Evolutionary conservation across 2,329 filamentous ascomycete species (phyloP), one percentile per base, ranked within the genome.

Genomic region (Fusarium tuaranense): DNA sequence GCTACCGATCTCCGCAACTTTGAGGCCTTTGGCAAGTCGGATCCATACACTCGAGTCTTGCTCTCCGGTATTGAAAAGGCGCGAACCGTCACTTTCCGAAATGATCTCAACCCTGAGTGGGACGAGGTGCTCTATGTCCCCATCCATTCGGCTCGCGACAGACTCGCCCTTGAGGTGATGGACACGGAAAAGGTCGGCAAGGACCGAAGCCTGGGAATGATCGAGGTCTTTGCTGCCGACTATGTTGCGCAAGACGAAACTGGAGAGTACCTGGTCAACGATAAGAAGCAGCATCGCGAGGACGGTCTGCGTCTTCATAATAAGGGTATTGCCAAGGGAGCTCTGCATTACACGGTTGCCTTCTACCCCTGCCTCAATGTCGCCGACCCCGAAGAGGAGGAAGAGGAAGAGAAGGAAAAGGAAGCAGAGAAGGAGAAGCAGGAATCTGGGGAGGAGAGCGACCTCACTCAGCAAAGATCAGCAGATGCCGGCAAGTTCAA

Each of bases 111-210:
- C 81, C 97, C 97, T 2, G 93, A 97, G 63, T 99, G 94, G 92
- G 95, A 99, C 79, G 97, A 99, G 83, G 92, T 99, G 27, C 89
- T 98, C 25, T 99, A 99, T 80, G 89, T 99, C 1, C 96, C 97
- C 1, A 90, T 99, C 67, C 96, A 98, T 82, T 95, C 92, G 8
- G 79, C 89, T 16, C 92, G 94, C 36, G 97, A 99, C 82, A 95
- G 93, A 79, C 87, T 99, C 34, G 91, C 92, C 1, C 85, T 99
- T 20, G 97, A 99, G 82, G 95, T 98, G 74, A 98, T 99, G 96
- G 97, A 99, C 78, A 92, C 97, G 71, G 97, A 99, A 84, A 95
- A 92, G 77, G 88, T 98, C 80, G 94, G 94, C 78, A 97, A 95
- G 81, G 97, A 99, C 82, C 93, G 97, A 67, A 93, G 93, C 48